phyloP scores from a whole-genome alignment of 129 eudicot genomes.

The Kitagawia praeruptora region DNA sequence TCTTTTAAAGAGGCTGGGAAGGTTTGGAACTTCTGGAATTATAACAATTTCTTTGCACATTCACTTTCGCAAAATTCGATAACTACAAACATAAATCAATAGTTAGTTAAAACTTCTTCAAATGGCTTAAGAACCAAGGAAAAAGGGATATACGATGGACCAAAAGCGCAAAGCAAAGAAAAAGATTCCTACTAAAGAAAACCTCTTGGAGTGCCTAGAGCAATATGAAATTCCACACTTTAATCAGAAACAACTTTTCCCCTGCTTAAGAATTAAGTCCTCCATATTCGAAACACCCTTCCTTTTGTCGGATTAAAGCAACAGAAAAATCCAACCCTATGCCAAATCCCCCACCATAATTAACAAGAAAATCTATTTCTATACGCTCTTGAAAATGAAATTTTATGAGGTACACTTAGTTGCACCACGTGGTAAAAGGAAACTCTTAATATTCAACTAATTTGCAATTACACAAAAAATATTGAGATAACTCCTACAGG shows the following conservation, averaged over 20 bases:
- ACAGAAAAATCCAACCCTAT: not conserved
- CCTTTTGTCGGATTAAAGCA: not conserved
- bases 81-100: slow-evolving; percentile 15
- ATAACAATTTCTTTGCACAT: slow-evolving; percentile 86
- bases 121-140: slow-evolving; percentile 31
- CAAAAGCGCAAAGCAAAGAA: slow-evolving; percentile 35
- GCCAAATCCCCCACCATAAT: not conserved
- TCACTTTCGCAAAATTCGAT: not conserved
- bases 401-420: too few relatives aligned
- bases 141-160: slow-evolving; percentile 26
- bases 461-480: not conserved
- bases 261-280: slow-evolving; percentile 17
- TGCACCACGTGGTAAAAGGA: not conserved
- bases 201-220: slow-evolving; percentile 25
- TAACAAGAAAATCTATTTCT: not conserved
- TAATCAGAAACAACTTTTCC: slow-evolving; percentile 26
- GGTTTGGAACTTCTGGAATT: slow-evolving; percentile 51
- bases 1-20: slow-evolving; percentile 84
- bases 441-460: not conserved
- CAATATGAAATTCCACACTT: slow-evolving; percentile 22
- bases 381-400: not conserved
- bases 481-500: not conserved
- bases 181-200: slow-evolving; percentile 48
- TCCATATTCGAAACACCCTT: not conserved
- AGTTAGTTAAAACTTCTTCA: slow-evolving; percentile 14